Percentiles rank a stretch among this genome's conserved stretches.
Conservation (phyloP, 352 stramenopile species). For the Pythium guiyangense region DNA sequence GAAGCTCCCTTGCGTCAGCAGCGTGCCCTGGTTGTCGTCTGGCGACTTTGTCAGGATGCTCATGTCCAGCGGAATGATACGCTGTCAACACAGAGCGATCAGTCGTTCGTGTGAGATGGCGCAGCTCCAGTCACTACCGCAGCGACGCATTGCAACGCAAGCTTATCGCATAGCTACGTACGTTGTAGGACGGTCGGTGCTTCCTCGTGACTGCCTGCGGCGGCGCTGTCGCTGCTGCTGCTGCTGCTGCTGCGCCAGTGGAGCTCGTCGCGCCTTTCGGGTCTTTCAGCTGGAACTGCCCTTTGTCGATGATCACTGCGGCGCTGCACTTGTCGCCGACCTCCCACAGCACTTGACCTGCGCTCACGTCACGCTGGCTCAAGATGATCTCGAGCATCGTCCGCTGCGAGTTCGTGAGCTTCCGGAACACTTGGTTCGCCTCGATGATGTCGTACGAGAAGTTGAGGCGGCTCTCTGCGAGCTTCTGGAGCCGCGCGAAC, state of each 20-base stretch:
- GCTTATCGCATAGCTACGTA: conserved; percentile 17
- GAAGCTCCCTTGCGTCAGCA: conserved; percentile 53
- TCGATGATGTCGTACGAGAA: conserved; percentile 81
- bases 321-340: conserved; percentile 55
- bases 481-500: conserved; percentile 65
- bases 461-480: conserved; percentile 69
- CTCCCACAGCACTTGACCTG: conserved; percentile 74
- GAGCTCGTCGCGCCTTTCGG: conserved; percentile 22
- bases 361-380: conserved; percentile 42
- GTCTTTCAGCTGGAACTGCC: conserved; percentile 62
- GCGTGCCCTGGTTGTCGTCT: conserved; percentile 32
- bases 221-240: conserved; percentile 11
- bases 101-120: too few species aligned
- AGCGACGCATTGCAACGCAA: neutral
- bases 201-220: conserved; percentile 27
- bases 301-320: conserved; percentile 78
- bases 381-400: conserved; percentile 86
- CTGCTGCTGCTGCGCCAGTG: conserved; percentile 3
- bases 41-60: conserved; percentile 35
- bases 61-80: conserved; percentile 55
- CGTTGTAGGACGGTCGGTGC: conserved; percentile 46
- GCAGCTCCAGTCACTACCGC: conserved; percentile 1
- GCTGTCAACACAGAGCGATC: conserved; percentile 17
- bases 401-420: conserved; percentile 76
- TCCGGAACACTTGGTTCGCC: conserved; percentile 73